Conservation (phyloP, 495 filamentous ascomycete species). For the Sordaria brevicollis region DNA sequence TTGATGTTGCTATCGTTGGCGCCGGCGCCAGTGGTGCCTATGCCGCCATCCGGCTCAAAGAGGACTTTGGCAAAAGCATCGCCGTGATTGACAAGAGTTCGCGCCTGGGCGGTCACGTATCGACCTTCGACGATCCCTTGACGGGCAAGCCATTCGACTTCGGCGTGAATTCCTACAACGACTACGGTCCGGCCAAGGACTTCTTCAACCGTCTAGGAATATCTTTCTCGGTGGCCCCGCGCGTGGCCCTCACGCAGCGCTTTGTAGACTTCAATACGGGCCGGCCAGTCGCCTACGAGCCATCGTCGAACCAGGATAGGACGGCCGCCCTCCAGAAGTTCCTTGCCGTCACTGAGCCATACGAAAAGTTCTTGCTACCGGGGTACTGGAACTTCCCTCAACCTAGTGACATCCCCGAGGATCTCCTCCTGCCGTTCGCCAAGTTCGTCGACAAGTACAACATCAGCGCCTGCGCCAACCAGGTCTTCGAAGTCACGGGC, state of each 20-base stretch:
- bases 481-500: slow-evolving; percentile 28
- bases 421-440: slow-evolving; percentile 37
- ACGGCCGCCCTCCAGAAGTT: slow-evolving; percentile 27
- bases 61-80: slow-evolving; percentile 32
- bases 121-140: slow-evolving; percentile 28
- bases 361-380: slow-evolving; percentile 26
- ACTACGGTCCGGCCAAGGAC: slow-evolving; percentile 14
- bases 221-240: slow-evolving; percentile 3
- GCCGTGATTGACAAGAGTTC: slow-evolving; percentile 31
- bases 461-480: slow-evolving; percentile 15
- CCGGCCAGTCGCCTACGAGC: slow-evolving; percentile 7
- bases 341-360: slow-evolving; percentile 23
- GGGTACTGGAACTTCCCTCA: slow-evolving; percentile 33
- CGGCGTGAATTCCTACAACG: slow-evolving; percentile 27
- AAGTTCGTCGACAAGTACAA: slow-evolving; percentile 34
- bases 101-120: slow-evolving; percentile 33
- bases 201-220: slow-evolving; percentile 32
- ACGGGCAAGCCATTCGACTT: slow-evolving; percentile 27
- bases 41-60: slow-evolving; percentile 33
- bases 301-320: slow-evolving; percentile 10
- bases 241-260: slow-evolving; percentile 9
- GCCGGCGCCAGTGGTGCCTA: slow-evolving; percentile 40
- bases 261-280: slow-evolving; percentile 37
- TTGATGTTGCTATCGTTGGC: slow-evolving; percentile 33
- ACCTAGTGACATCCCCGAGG: slow-evolving; percentile 28